A percentile compares a stretch with the other conserved stretches of the same genome.
Evolutionary conservation across 2,329 filamentous ascomycete species (phyloP).

Genomic region (Trichoderma arundinaceum): DNA sequence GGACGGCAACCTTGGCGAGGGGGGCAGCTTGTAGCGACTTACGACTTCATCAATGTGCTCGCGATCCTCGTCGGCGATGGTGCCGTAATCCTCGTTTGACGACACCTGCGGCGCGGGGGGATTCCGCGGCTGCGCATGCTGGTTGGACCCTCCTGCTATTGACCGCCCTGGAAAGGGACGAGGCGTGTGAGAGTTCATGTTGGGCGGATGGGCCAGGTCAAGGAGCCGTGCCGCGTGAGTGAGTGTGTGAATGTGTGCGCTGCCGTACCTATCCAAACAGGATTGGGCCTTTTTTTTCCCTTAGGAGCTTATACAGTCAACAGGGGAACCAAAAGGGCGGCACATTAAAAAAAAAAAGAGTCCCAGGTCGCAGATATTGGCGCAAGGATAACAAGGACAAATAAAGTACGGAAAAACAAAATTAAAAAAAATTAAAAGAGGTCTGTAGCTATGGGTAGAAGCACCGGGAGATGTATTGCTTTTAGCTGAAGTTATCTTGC

Average conservation of each 20-base stretch:
- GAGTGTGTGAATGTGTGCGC: slow-evolving; percentile 3
- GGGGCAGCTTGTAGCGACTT: slow-evolving; percentile 46
- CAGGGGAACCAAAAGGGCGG: slow-evolving; percentile 1
- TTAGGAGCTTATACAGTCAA: slow-evolving; percentile 17
- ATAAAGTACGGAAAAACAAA: not conserved
- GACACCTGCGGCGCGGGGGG: slow-evolving; percentile 45
- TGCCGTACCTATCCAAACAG: slow-evolving; percentile 15
- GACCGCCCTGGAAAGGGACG: slow-evolving; percentile 47
- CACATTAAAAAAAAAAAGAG: not conserved
- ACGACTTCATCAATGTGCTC: slow-evolving; percentile 95
- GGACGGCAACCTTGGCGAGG: not conserved
- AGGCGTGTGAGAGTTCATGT: slow-evolving; percentile 49
- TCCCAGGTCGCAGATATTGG: not conserved
- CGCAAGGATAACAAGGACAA: slow-evolving; percentile 2
- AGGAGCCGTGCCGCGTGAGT: not conserved
- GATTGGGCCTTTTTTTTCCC: slow-evolving; percentile 12
- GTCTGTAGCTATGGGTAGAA: slow-evolving; percentile 13
- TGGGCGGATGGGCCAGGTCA: not conserved
- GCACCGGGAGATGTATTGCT: slow-evolving; percentile 6
- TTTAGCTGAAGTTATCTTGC: slow-evolving; percentile 1
- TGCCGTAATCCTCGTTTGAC: slow-evolving; percentile 48
- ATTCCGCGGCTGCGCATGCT: slow-evolving; percentile 43
- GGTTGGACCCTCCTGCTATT: slow-evolving; percentile 42
- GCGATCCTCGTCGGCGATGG: slow-evolving; percentile 82
- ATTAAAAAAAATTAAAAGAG: not conserved